Base-by-base conservation (phyloP, 768 basidiomycete species). In the Termitomyces sp. region DNA sequence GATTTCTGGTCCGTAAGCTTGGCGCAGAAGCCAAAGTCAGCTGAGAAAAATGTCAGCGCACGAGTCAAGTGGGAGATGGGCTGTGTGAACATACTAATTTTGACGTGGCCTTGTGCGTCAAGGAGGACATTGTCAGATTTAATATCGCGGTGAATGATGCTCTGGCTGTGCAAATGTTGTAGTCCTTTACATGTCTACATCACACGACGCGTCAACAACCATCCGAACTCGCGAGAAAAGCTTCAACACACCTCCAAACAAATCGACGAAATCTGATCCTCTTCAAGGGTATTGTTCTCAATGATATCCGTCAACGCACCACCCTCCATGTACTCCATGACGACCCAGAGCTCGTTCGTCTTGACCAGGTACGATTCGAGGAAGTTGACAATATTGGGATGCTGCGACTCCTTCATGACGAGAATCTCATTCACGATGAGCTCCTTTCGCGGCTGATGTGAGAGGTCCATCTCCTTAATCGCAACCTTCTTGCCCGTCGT, bases 321-420 rank as follows among this genome's bases (percentile, higher is more conserved):
- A 56, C 95, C 95, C 74, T 98, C 95, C 95, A 98, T 98, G 71
- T 92, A 96, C 77, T 98, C 95, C 95, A 96, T 98, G 61, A 96
- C 94, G 48, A 97, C 94, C 95, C 95, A 98, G 29, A 97, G 84
- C 70, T 96, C 94, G 56, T 83, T 89, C 71, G 81, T 88, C 76
- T 90, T 91, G 57, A 97, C 86, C 48, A 98, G 83, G 74, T 95
- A 97, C 29, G 92, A 86, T 6, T 96, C 92, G 46, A 96, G 76
- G 76, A 93, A 98, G 76, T 96, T 96, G 79, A 98, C 95, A 60
- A 98, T 96, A 69, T 97, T 98, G 36, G 94, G 93, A 72, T 97
- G 95, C 64, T 95, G 93, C 32, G 92, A 94, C 74, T 96, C 97
- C 73, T 95, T 96, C 96, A 99, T 98, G 67, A 99, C 97, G 63